phyloP scores from a whole-genome alignment of 768 basidiomycete species.

The Hypholoma fasciculare region DNA sequence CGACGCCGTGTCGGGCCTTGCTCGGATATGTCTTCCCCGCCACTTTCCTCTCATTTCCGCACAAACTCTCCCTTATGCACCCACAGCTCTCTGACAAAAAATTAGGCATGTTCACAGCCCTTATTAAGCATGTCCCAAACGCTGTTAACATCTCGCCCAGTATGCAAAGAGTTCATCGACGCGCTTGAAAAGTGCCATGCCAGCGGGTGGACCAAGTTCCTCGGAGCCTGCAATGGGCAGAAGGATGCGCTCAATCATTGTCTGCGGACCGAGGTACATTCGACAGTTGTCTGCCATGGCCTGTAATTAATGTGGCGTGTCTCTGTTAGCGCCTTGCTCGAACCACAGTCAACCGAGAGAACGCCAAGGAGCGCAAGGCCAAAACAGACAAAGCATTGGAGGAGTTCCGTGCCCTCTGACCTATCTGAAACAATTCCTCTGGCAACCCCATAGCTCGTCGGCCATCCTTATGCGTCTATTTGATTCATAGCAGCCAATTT shows the following conservation, averaged over 20 bases:
- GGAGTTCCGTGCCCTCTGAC: slow-evolving; percentile 53
- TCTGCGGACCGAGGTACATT: slow-evolving; percentile 65
- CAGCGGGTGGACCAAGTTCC: slow-evolving; percentile 60
- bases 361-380: slow-evolving; percentile 53
- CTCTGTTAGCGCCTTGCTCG: slow-evolving; percentile 54
- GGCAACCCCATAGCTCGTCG: not conserved
- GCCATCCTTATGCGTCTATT: not conserved
- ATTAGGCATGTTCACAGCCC: slow-evolving; percentile 37
- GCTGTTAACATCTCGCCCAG: slow-evolving; percentile 31
- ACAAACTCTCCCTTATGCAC: slow-evolving; percentile 47
- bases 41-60: not conserved
- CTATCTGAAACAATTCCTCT: not conserved
- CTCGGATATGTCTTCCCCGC: slow-evolving; percentile 7
- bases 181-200: slow-evolving; percentile 74
- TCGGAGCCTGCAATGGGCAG: slow-evolving; percentile 67
- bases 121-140: not conserved
- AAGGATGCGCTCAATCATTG: slow-evolving; percentile 73
- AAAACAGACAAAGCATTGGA: slow-evolving; percentile 62
- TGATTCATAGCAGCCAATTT: not conserved
- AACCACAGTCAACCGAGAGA: slow-evolving; percentile 57
- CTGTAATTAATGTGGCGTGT: slow-evolving; percentile 9
- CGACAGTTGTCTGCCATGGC: slow-evolving; percentile 4
- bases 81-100: slow-evolving; percentile 71
- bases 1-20: not conserved
- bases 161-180: slow-evolving; percentile 75